These are phyloP conservation scores for Colletotrichum spaethianum DNA, from an alignment of 2,329 filamentous ascomycete species.

Conservation along the genomic window DNA sequence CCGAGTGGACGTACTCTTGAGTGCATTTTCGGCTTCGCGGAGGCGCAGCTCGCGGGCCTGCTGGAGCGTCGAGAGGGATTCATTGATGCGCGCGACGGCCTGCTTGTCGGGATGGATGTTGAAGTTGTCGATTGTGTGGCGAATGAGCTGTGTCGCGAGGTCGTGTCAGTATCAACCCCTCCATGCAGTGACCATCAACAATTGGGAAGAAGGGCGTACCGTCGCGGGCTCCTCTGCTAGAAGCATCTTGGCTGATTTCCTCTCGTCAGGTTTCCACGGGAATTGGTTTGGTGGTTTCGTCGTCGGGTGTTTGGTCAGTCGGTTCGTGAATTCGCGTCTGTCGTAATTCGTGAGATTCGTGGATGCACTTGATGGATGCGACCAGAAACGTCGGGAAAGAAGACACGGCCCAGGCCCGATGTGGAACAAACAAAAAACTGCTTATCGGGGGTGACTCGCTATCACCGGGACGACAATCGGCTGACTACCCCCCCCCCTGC, in stretches of 20 bases:
- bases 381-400: neutral
- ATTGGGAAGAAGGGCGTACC: conserved; percentile 66
- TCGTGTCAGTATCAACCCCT: neutral
- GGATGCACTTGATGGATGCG: neutral
- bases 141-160: conserved; percentile 77
- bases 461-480: conserved; percentile 52
- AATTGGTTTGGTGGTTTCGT: neutral
- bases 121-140: conserved; percentile 94
- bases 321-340: conserved; percentile 6
- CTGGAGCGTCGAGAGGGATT: conserved; percentile 86
- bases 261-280: neutral
- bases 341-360: conserved; percentile 18
- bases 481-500: conserved; percentile 38
- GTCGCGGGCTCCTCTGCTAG: conserved; percentile 94
- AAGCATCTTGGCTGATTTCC: conserved; percentile 75
- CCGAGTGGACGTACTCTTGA: conserved; percentile 66
- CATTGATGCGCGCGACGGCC: conserved; percentile 85
- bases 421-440: conserved; percentile 31
- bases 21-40: conserved; percentile 75
- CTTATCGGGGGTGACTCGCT: conserved; percentile 12
- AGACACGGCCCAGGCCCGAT: neutral
- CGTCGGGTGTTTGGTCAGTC: neutral
- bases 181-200: neutral
- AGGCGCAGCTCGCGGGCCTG: conserved; percentile 86
- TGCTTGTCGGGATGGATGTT: conserved; percentile 91